Conservation (phyloP, 2,329 filamentous ascomycete genomes). For the Lizonia empirigonia region DNA sequence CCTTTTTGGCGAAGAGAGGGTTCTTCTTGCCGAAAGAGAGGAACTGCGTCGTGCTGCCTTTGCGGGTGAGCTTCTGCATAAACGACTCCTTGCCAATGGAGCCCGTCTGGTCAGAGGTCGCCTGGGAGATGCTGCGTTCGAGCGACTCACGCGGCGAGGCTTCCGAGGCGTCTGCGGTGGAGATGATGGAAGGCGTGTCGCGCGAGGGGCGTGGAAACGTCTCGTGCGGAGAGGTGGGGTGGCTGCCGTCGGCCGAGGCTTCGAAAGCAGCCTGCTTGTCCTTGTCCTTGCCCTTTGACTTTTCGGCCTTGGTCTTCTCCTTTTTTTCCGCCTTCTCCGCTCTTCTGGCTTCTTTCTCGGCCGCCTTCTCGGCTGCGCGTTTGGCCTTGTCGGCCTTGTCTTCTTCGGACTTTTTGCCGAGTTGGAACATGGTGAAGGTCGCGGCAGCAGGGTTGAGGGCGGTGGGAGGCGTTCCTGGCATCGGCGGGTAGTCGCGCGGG, state of each 20-base stretch:
- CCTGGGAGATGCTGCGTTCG: constrained; percentile 48
- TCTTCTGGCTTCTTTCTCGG: constrained; percentile 47
- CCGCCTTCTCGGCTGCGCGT: constrained; percentile 38
- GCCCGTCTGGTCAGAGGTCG: constrained; percentile 41
- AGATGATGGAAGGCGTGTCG: constrained; percentile 51
- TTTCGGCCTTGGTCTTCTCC: constrained; percentile 47
- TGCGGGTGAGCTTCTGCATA: constrained; percentile 58
- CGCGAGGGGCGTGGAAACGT: constrained; percentile 47
- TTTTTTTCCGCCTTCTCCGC: constrained; percentile 45
- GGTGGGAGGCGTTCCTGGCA: constrained; percentile 53
- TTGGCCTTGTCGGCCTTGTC: constrained; percentile 43
- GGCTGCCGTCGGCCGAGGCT: constrained; percentile 24
- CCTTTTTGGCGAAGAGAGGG: constrained; percentile 39
- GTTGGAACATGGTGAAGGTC: constrained; percentile 67
- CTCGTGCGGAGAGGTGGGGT: constrained; percentile 34
- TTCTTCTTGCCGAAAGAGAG: constrained; percentile 49
- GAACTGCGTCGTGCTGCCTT: constrained; percentile 55
- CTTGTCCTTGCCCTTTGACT: constrained; percentile 44
- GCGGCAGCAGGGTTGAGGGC: constrained; percentile 86
- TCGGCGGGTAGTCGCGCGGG: constrained; percentile 9
- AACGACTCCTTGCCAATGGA: constrained; percentile 53
- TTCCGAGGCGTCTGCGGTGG: constrained; percentile 45
- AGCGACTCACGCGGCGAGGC: constrained; percentile 49
- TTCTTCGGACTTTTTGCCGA: constrained; percentile 41
- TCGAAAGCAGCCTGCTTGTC: constrained; percentile 34